These are phyloP conservation scores for Trichoderma sp. DNA, from an alignment of 2,329 filamentous ascomycete genomes.

Conservation along the genomic window DNA sequence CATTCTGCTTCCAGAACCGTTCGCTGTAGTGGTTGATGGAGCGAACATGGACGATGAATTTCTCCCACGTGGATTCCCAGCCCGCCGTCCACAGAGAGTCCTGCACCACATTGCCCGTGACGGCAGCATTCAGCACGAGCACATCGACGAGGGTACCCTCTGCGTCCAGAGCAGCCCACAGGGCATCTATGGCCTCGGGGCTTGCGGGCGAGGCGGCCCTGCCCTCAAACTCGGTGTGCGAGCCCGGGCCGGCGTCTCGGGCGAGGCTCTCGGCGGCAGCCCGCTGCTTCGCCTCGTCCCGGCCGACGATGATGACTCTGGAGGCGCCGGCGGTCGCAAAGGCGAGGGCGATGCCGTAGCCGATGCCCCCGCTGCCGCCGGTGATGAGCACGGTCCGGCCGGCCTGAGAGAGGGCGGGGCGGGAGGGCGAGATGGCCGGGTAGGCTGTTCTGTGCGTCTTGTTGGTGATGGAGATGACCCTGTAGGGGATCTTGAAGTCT, in stretches of 20 bases:
- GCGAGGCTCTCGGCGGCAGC: constrained; percentile 31
- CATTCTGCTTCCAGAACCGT: constrained; percentile 35
- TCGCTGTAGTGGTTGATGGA: constrained; percentile 26
- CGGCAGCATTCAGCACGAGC: constrained; percentile 34
- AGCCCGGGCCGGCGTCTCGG: constrained; percentile 30
- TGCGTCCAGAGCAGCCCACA: constrained; percentile 39
- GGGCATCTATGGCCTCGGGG: constrained; percentile 31
- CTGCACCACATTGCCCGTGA: constrained; percentile 7
- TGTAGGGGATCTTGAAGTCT: neutral
- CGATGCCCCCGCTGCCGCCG: constrained; percentile 65
- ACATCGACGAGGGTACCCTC: constrained; percentile 34
- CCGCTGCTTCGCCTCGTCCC: constrained; percentile 35
- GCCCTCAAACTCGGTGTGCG: constrained; percentile 19
- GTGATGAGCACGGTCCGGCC: constrained; percentile 63
- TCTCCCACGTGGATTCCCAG: constrained; percentile 22
- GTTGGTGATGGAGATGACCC: constrained; percentile 3
- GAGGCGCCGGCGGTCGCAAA: constrained; percentile 48
- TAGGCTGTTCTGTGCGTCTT: constrained; percentile 41
- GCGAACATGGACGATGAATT: constrained; percentile 29
- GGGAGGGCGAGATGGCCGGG: constrained; percentile 41
- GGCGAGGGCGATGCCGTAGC: constrained; percentile 62
- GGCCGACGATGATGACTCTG: constrained; percentile 44
- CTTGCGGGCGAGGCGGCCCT: constrained; percentile 34
- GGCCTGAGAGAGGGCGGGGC: constrained; percentile 44
- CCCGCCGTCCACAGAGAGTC: constrained; percentile 26